Base-by-base conservation (phyloP, 495 filamentous ascomycete species). In the Penicillium simplicissimum region DNA sequence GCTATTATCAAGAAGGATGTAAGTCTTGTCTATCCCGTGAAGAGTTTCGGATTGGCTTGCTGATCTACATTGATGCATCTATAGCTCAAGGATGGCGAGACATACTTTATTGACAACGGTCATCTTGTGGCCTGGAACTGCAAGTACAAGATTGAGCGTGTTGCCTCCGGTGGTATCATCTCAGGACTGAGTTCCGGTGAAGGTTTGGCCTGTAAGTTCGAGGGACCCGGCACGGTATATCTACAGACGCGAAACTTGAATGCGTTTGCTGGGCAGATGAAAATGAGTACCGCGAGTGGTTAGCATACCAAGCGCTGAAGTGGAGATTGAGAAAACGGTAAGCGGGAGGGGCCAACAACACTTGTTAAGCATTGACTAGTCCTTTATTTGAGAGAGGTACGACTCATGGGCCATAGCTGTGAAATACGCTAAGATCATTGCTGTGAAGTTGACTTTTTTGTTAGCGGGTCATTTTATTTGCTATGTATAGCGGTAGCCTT, bases 61-160 rank as follows among this genome's bases (percentile, higher is more conserved):
- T 71, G 34, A 74, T 51, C 14, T 23, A 55, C 21, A 23, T 25
- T 3, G 23, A 25, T 42, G 28, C 10, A 9, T 35, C 7, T 59
- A 31, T 28, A 95, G 88, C 82, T 97, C 23, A 79, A 75, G 34
- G 85, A 89, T 8, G 86, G 86, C 3, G 94, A 98, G 69, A 86
- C 86, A 57, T 98, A 96, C 72, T 90, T 92, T 58, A 87, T 98
- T 54, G 93, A 98, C 67, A 98, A 98, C 67, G 94, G 93, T 10
- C 93, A 98, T 63, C 79, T 98, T 7, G 93, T 98, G 1, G 96
- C 95, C 5, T 98, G 95, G 95, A 97, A 97, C 68, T 94, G 91
- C 73, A 90, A 96, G 62, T 98, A 98, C 68, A 68, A 67, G 8
- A 85, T 98, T 48, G 91, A 96, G 75, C 88, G 96, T 9, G 90